Evolutionary conservation across 805 yeast genomes (phyloP).

Genomic region (Candida tibetensis): DNA sequence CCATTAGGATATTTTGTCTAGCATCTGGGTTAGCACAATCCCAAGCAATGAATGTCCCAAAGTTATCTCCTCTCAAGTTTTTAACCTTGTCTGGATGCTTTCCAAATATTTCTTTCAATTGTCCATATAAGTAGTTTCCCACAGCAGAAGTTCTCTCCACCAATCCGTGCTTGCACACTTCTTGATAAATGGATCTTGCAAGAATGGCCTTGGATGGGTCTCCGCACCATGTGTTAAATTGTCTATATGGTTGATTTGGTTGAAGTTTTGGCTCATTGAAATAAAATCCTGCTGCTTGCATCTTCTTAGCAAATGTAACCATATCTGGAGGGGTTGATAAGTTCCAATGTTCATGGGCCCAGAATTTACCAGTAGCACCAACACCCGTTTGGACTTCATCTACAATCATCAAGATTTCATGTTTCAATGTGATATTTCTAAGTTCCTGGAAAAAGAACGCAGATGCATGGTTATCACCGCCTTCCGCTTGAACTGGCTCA

Average conservation of each 20-base stretch:
- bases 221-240: constrained; percentile 79
- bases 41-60: constrained; percentile 68
- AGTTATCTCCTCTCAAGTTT: constrained; percentile 60
- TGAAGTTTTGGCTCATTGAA: constrained; percentile 57
- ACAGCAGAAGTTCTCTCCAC: constrained; percentile 47
- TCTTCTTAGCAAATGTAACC: constrained; percentile 69
- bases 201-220: constrained; percentile 67
- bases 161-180: constrained; percentile 48
- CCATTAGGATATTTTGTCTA: constrained; percentile 47
- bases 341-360: constrained; percentile 72
- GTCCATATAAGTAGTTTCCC: constrained; percentile 52
- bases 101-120: constrained; percentile 37
- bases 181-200: constrained; percentile 59
- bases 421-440: constrained; percentile 56
- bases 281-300: constrained; percentile 72
- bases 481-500: constrained; percentile 70
- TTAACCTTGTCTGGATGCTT: constrained; percentile 41
- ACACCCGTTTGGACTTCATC: constrained; percentile 78
- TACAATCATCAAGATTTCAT: constrained; percentile 58
- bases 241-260: constrained; percentile 63
- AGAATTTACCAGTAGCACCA: constrained; percentile 68
- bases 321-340: constrained; percentile 62
- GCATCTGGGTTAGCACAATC: constrained; percentile 43
- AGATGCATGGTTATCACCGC: constrained; percentile 74
- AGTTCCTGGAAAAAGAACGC: constrained; percentile 59